Conservation (phyloP, 2,329 filamentous ascomycete genomes). For the Fusarium chaquense region DNA sequence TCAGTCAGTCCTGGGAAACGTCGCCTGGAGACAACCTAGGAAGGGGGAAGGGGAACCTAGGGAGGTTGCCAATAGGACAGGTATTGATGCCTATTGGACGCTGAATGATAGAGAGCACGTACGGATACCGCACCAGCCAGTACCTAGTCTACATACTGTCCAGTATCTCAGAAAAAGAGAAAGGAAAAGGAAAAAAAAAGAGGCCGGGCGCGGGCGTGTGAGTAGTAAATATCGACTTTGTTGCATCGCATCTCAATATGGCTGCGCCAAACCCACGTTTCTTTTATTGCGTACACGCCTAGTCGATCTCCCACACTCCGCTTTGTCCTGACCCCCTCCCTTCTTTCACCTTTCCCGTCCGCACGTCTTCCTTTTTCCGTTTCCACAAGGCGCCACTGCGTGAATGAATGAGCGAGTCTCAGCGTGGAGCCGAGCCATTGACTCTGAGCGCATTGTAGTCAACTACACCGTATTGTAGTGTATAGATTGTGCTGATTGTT, state of each 20-base stretch:
- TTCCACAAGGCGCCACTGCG: conserved; percentile 30
- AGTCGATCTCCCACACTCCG: neutral
- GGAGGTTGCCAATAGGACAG: conserved; percentile 17
- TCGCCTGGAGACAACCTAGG: conserved; percentile 35
- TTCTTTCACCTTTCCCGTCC: conserved; percentile 22
- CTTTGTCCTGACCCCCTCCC: conserved; percentile 17
- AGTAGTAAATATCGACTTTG: conserved; percentile 12
- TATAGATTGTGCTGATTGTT: neutral
- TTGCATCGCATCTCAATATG: conserved; percentile 29
- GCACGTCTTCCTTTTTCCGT: conserved; percentile 13
- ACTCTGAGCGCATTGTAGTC: conserved; percentile 1
- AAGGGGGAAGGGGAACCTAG: conserved; percentile 12
- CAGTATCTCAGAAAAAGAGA: conserved; percentile 3
- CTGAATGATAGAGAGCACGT: conserved; percentile 20
- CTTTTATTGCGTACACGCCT: conserved; percentile 20
- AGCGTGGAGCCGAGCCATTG: conserved; percentile 8
- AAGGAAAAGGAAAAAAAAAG: neutral
- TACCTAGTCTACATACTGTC: neutral
- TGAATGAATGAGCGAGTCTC: conserved; percentile 6
- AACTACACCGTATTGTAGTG: conserved; percentile 5
- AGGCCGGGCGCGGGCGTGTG: conserved; percentile 10
- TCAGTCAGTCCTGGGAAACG: conserved; percentile 17
- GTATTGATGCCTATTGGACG: conserved; percentile 9
- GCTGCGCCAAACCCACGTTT: conserved; percentile 33
- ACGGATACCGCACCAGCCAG: neutral